These are phyloP conservation scores for Penicillium odoratum DNA, from an alignment of 495 filamentous ascomycete species.

Conservation along the genomic window DNA sequence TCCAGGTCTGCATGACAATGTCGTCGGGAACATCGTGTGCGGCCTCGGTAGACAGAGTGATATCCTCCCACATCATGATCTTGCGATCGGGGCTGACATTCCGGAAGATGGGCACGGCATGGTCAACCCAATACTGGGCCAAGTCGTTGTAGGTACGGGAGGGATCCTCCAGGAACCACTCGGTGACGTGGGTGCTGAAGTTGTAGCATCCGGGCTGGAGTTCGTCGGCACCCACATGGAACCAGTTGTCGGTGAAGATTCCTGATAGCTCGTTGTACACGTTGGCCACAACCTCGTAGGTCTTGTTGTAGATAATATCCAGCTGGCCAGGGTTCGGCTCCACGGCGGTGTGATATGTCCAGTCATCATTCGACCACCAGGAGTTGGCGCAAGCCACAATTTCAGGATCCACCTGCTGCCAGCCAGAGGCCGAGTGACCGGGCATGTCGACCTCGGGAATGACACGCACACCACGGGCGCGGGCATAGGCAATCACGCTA, in stretches of 20 bases:
- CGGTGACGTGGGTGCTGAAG: slow-evolving; percentile 44
- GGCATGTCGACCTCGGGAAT: slow-evolving; percentile 56
- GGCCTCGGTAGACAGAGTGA: slow-evolving; percentile 41
- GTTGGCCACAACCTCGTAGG: slow-evolving; percentile 51
- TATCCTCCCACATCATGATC: slow-evolving; percentile 60
- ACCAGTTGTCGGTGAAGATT: slow-evolving; percentile 54
- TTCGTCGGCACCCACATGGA: slow-evolving; percentile 58
- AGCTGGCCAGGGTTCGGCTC: slow-evolving; percentile 58
- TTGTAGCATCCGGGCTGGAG: slow-evolving; percentile 56
- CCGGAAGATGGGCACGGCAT: slow-evolving; percentile 54
- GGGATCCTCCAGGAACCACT: slow-evolving; percentile 50
- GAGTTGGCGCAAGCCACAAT: slow-evolving; percentile 53
- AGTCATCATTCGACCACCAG: slow-evolving; percentile 60
- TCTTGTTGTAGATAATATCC: slow-evolving; percentile 55
- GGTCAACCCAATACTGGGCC: slow-evolving; percentile 55
- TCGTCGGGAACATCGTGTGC: slow-evolving; percentile 50
- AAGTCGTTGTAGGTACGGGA: slow-evolving; percentile 55
- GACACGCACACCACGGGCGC: slow-evolving; percentile 47
- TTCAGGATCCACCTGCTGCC: slow-evolving; percentile 53
- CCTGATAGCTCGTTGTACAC: slow-evolving; percentile 54
- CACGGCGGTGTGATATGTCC: slow-evolving; percentile 52
- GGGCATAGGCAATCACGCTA: slow-evolving; percentile 47
- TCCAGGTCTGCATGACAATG: slow-evolving; percentile 57
- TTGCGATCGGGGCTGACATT: slow-evolving; percentile 38
- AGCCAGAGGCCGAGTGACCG: slow-evolving; percentile 51